phyloP scores from a whole-genome alignment of 2,329 filamentous ascomycete species.

The Fusarium sublunatum region DNA sequence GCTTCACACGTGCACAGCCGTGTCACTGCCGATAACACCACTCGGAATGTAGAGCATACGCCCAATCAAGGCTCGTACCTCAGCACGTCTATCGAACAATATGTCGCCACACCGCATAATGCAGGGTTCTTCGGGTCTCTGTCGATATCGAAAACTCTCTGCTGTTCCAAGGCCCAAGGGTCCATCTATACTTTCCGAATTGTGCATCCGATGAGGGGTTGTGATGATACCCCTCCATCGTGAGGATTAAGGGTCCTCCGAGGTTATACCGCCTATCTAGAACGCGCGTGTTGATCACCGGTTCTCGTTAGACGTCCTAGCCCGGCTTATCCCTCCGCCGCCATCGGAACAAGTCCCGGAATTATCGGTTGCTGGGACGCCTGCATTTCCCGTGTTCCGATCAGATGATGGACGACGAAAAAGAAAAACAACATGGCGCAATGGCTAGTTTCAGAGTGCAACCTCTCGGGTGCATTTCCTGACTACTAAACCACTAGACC shows the following conservation, averaged over 20 bases:
- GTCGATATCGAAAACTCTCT: too few species aligned
- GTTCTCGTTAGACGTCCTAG: neutral
- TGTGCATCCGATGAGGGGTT: too few species aligned
- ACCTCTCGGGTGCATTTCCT: slow-evolving; percentile 1
- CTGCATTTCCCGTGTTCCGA: slow-evolving; percentile 18
- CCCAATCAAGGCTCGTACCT: too few species aligned
- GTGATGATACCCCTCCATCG: neutral
- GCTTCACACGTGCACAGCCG: too few species aligned
- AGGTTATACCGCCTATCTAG: neutral
- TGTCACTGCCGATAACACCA: too few species aligned
- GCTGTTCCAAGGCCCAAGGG: neutral
- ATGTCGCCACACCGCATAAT: too few species aligned
- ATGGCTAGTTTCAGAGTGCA: neutral
- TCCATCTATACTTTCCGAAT: too few species aligned
- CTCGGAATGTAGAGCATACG: too few species aligned
- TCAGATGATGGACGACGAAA: slow-evolving; percentile 31
- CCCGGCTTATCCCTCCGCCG: neutral
- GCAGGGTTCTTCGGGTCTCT: too few species aligned
- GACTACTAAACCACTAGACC: slow-evolving; percentile 8
- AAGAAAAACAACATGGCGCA: slow-evolving; percentile 3
- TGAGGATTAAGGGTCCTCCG: neutral
- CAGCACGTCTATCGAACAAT: too few species aligned
- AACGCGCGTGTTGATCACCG: neutral
- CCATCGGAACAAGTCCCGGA: slow-evolving; percentile 27
- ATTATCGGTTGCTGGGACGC: slow-evolving; percentile 12